phyloP scores from a whole-genome alignment of 192 early-diverging fungal species.

The Piromyces finnis region DNA sequence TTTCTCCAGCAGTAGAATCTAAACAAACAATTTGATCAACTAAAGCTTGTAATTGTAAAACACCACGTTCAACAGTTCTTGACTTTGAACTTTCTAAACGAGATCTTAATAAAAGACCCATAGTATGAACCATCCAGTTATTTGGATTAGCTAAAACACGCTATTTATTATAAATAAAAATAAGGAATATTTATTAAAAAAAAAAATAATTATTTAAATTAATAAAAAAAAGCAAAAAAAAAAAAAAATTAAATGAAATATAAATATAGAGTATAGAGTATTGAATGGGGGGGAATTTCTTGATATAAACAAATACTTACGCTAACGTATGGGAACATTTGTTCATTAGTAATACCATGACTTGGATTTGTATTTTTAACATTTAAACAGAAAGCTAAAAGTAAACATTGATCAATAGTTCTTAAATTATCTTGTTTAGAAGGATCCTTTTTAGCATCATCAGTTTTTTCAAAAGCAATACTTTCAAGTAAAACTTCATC shows the following conservation, averaged over 20 bases:
- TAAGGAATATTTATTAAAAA: too few species aligned
- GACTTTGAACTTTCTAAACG: constrained; percentile 71
- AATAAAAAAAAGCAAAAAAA: too few species aligned
- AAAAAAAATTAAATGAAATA: too few species aligned
- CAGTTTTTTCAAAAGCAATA: constrained; percentile 35
- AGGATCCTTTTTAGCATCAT: constrained; percentile 16
- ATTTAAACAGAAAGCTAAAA: constrained; percentile 75
- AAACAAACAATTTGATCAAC: constrained; percentile 75
- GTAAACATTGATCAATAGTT: constrained; percentile 69
- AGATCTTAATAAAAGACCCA: constrained; percentile 77
- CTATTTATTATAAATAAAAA: constrained; percentile 1
- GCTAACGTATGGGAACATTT: constrained; percentile 87
- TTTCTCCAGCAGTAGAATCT: constrained; percentile 48
- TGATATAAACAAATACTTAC: too few species aligned
- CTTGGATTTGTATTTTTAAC: constrained; percentile 87
- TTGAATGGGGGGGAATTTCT: too few species aligned
- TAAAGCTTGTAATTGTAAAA: constrained; percentile 84
- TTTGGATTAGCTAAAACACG: constrained; percentile 81
- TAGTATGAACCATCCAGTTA: constrained; percentile 97
- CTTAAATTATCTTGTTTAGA: constrained; percentile 47
- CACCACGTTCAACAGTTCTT: constrained; percentile 76
- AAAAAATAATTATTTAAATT: too few species aligned
- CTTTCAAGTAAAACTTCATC: constrained; percentile 85
- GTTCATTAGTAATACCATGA: constrained; percentile 82
- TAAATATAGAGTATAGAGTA: too few species aligned